These are phyloP conservation scores for Plectosphaerella plurivora DNA, from an alignment of 2,329 filamentous ascomycete genomes.

Conservation along the genomic window DNA sequence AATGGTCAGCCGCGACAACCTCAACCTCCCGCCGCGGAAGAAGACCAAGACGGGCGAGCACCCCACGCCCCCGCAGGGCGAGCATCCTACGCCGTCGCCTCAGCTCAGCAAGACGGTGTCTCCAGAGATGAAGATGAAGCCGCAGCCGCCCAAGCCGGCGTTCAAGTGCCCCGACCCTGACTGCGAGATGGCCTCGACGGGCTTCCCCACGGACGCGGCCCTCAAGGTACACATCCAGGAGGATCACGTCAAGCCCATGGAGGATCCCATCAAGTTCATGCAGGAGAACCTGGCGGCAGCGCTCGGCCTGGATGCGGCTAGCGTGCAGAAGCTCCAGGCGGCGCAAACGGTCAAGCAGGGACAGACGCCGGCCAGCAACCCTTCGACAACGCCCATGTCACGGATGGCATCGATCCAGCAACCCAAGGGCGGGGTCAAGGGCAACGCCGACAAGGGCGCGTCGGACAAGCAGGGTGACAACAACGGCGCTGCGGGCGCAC, in stretches of 20 bases:
- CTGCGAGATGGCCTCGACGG: constrained; percentile 46
- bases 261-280: constrained; percentile 50
- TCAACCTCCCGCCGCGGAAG: constrained; percentile 53
- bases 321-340: constrained; percentile 26
- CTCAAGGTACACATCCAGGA: constrained; percentile 50
- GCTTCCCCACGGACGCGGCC: constrained; percentile 51
- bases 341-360: constrained; percentile 37
- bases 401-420: constrained; percentile 45
- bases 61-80: constrained; percentile 29
- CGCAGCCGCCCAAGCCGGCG: constrained; percentile 33
- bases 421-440: constrained; percentile 22
- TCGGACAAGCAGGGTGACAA: constrained; percentile 22
- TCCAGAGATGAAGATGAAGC: constrained; percentile 39
- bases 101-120: constrained; percentile 43
- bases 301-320: constrained; percentile 49
- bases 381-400: constrained; percentile 44
- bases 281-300: constrained; percentile 42
- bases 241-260: constrained; percentile 52
- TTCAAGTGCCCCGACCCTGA: constrained; percentile 49
- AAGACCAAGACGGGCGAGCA: constrained; percentile 45
- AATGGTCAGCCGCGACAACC: constrained; percentile 45
- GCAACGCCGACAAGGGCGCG: constrained; percentile 22
- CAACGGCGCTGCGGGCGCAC: constrained; percentile 10
- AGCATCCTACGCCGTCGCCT: constrained; percentile 40
- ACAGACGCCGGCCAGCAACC: constrained; percentile 37